Percentiles rank a stretch among this genome's conserved stretches.
Conservation (phyloP, 441 rosid genomes). For the Sinapis alba region DNA sequence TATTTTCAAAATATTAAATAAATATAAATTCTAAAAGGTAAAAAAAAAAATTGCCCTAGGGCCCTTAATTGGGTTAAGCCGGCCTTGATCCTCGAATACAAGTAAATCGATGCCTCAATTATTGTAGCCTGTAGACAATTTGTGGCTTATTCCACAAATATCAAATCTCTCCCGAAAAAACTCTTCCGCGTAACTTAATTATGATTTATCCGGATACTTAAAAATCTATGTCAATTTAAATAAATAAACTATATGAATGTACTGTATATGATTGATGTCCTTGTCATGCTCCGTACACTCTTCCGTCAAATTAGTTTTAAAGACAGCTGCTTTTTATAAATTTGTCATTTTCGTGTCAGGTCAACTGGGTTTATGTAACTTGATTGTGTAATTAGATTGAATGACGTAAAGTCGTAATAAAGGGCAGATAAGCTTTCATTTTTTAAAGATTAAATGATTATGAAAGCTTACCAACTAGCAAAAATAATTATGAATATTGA, state of each 20-base stretch:
- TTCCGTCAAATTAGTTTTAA: not conserved
- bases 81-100: too few relatives aligned
- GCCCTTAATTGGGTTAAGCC: too few relatives aligned
- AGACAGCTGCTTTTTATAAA: not conserved
- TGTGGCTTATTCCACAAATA: too few relatives aligned
- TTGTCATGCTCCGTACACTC: not conserved
- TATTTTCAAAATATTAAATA: too few relatives aligned
- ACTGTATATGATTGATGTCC: not conserved
- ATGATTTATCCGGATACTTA: not conserved
- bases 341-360: not conserved
- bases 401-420: not conserved
- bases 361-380: constrained; percentile 23
- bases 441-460: not conserved
- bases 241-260: not conserved
- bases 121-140: too few relatives aligned
- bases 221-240: not conserved
- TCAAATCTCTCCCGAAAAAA: too few relatives aligned
- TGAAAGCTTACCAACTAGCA: not conserved
- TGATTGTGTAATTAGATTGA: constrained; percentile 7
- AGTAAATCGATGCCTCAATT: too few relatives aligned
- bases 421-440: not conserved
- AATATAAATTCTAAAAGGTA: too few relatives aligned
- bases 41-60: too few relatives aligned
- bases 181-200: too few relatives aligned
- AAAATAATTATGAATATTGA: not conserved